phyloP scores from a whole-genome alignment of 2,329 filamentous ascomycete genomes.

The Dactylellina sp. region DNA sequence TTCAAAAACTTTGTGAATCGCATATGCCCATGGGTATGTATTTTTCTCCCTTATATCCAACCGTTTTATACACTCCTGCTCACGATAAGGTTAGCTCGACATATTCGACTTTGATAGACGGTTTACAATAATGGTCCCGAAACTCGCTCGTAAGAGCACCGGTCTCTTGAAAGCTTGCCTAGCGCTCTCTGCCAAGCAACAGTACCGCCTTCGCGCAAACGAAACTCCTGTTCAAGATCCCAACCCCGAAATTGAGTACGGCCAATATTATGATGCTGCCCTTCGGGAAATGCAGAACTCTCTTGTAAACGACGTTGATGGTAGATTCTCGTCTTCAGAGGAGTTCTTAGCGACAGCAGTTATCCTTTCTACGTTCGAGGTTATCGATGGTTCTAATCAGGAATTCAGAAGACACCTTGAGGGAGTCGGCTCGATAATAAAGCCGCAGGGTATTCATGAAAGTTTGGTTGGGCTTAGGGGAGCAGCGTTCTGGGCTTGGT shows the following conservation, averaged over 20 bases:
- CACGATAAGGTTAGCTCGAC: slow-evolving; percentile 38
- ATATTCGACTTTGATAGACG: slow-evolving; percentile 56
- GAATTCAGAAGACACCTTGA: slow-evolving; percentile 62
- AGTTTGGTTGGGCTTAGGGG: slow-evolving; percentile 60
- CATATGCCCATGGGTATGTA: slow-evolving; percentile 47
- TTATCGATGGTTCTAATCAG: slow-evolving; percentile 61
- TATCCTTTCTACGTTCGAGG: slow-evolving; percentile 61
- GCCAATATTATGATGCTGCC: slow-evolving; percentile 60
- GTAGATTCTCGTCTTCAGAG: slow-evolving; percentile 48
- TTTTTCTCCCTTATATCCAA: not conserved
- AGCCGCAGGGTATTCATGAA: slow-evolving; percentile 61
- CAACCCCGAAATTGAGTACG: slow-evolving; percentile 59
- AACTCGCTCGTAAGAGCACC: slow-evolving; percentile 46
- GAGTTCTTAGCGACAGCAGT: slow-evolving; percentile 61
- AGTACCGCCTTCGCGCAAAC: slow-evolving; percentile 51
- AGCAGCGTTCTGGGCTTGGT: slow-evolving; percentile 62
- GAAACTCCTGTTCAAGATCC: slow-evolving; percentile 35
- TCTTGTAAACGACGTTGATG: slow-evolving; percentile 46
- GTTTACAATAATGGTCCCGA: slow-evolving; percentile 46
- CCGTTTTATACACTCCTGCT: slow-evolving; percentile 5
- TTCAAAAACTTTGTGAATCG: slow-evolving; percentile 52
- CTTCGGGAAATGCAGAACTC: slow-evolving; percentile 59
- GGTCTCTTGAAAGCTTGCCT: slow-evolving; percentile 50
- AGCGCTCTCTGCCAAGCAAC: slow-evolving; percentile 52
- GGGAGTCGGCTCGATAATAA: slow-evolving; percentile 61